Evolutionary conservation across 257 asterid genomes (phyloP), one percentile per base, ranked within the genome.

Genomic region (Thymus quinquecostatus): DNA sequence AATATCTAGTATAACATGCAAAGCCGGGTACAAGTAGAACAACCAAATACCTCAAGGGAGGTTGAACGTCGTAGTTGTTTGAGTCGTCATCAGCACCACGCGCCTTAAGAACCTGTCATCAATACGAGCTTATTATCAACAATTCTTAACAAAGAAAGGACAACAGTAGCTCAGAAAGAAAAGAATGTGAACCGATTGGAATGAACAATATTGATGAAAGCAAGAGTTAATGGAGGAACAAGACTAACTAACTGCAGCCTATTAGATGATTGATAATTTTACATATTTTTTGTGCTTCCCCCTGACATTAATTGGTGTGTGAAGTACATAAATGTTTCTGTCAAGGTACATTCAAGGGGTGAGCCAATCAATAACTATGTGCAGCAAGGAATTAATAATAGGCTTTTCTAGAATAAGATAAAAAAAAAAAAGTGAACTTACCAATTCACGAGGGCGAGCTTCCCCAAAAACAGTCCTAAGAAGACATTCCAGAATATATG

Each of bases 361-460:
- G 27, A 45, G 21, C 57, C 55, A 44, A 77, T 12, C 21, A 10
- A 56, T 61, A 38, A 70, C n/a, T 53, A 12, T 21, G 3, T 4
- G 9, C 8, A 68, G 57, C 64, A 70, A 53, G 14, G 48, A 10
- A 4, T 4, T 10, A 1, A 64, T 5, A 28, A 11, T 21, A 21
- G 21, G 2, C 44, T 58, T 41, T 73, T 45, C 45, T 41, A 33
- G 56, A 47, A 56, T 41, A 30, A 76, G 6, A 70, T 30, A 21
- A 58, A 72, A 48, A 13, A 3, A 3, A 21, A 53, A 53, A 69
- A 49, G 49, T 33, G 45, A 75, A 82, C 85, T 78, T 73, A 91
- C 98, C 96, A 85, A 3, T 83, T 91, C 98, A 70, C 97, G 81
- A 43, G 96, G 96, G 32, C 89, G 94, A 77, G 94, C 96, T 71